A percentile compares a stretch with the other conserved stretches of the same genome.
Evolutionary conservation across 2,329 filamentous ascomycete genomes (phyloP).

Genomic region (Fusarium sp.): DNA sequence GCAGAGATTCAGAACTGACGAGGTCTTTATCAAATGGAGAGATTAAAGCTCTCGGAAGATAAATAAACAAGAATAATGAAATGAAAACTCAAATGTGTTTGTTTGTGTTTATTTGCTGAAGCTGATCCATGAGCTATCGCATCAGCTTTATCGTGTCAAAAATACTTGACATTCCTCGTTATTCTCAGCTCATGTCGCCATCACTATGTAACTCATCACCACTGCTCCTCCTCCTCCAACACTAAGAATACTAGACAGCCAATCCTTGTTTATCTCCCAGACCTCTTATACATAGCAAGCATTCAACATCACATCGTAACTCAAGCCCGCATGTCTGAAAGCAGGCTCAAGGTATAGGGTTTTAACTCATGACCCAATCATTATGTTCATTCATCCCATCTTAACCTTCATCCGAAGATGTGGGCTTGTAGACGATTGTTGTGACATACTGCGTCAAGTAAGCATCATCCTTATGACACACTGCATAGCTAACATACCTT

Average conservation of each 20-base stretch:
- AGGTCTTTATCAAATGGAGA: conserved; percentile 84
- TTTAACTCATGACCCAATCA: neutral
- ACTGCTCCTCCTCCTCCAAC: neutral
- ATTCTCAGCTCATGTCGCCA: neutral
- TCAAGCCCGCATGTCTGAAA: conserved; percentile 3
- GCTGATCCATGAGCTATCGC: conserved; percentile 1
- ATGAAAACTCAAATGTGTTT: neutral
- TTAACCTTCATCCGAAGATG: conserved; percentile 65
- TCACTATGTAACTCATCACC: neutral
- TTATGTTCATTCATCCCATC: neutral
- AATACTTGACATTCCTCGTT: conserved; percentile 2
- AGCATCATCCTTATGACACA: conserved; percentile 8
- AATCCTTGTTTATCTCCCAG: neutral
- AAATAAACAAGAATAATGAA: neutral
- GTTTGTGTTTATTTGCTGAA: conserved; percentile 10
- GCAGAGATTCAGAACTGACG: conserved; percentile 85
- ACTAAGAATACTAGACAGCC: neutral
- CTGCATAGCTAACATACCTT: conserved; percentile 71
- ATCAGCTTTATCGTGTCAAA: neutral
- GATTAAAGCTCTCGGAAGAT: conserved; percentile 58
- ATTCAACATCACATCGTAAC: conserved; percentile 29
- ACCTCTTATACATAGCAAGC: conserved; percentile 14
- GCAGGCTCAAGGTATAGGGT: neutral
- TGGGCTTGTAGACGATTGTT: conserved; percentile 97
- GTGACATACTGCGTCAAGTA: conserved; percentile 81